Conservation (phyloP, 768 basidiomycete genomes). For the Tricholomella constricta region DNA sequence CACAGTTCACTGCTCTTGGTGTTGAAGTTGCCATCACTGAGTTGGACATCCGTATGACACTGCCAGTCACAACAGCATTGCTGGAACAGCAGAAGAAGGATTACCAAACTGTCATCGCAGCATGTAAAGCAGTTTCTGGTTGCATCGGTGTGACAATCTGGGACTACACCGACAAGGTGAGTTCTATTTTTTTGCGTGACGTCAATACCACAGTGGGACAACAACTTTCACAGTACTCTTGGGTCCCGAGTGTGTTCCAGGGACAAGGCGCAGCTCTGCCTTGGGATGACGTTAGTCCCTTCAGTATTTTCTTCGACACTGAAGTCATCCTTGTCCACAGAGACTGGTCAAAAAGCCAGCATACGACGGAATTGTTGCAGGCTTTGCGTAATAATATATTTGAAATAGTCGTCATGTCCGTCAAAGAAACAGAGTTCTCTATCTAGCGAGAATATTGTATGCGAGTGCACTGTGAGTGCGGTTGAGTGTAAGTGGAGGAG, state of each 20-base stretch:
- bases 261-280: slow-evolving; percentile 41
- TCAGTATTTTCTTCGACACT: not conserved
- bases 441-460: no score
- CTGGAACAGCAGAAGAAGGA: slow-evolving; percentile 58
- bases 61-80: slow-evolving; percentile 50
- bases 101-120: slow-evolving; percentile 53
- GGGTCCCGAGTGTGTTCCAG: slow-evolving; percentile 38
- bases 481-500: no score
- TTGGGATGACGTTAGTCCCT: slow-evolving; percentile 35
- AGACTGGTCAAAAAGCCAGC: slow-evolving; percentile 47
- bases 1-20: slow-evolving; percentile 58
- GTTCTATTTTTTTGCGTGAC: not conserved
- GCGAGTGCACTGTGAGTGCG: no score
- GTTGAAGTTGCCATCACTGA: slow-evolving; percentile 71
- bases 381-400: slow-evolving; percentile 17
- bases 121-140: slow-evolving; percentile 46
- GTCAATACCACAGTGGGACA: not conserved
- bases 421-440: no score
- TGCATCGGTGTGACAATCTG: slow-evolving; percentile 50
- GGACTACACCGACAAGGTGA: slow-evolving; percentile 37
- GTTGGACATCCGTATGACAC: slow-evolving; percentile 63
- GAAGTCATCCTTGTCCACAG: slow-evolving; percentile 17
- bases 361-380: slow-evolving; percentile 46
- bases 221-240: slow-evolving; percentile 35
- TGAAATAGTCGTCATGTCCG: not conserved